A percentile compares a stretch with the other conserved stretches of the same genome.
phyloP scores from a whole-genome alignment of 116 monocot genomes.

The Posidonia oceanica region DNA sequence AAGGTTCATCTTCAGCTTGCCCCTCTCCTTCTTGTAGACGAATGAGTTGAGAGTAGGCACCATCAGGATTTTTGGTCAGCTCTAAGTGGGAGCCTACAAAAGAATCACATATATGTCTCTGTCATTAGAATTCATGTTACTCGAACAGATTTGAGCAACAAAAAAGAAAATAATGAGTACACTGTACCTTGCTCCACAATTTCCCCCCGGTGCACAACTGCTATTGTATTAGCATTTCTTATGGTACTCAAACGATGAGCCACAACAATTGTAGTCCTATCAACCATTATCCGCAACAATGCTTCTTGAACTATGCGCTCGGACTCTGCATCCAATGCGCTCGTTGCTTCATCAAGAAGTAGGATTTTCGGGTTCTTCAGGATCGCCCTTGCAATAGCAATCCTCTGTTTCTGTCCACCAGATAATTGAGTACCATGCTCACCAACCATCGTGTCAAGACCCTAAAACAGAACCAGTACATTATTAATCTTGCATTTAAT shows the following conservation, averaged over 20 bases:
- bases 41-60: constrained; percentile 76
- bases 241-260: constrained; percentile 52
- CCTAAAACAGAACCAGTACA: constrained; percentile 13
- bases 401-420: constrained; percentile 72
- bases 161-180: neutral
- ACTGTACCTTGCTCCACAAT: constrained; percentile 49
- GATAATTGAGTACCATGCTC: constrained; percentile 64
- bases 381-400: constrained; percentile 71
- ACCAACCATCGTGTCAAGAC: constrained; percentile 59
- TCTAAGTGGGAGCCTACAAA: constrained; percentile 68
- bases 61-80: constrained; percentile 44
- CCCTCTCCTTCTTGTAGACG: constrained; percentile 67
- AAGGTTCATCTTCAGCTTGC: constrained; percentile 3
- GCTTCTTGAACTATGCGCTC: constrained; percentile 63
- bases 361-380: constrained; percentile 63
- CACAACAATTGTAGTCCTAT: constrained; percentile 51
- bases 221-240: constrained; percentile 39
- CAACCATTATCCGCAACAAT: constrained; percentile 46
- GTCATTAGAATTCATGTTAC: no score
- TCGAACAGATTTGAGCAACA: neutral
- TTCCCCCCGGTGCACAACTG: constrained; percentile 37
- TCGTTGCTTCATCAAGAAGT: constrained; percentile 73
- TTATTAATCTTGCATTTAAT: neutral
- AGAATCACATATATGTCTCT: no score
- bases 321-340: constrained; percentile 62